Evolutionary conservation across 2,329 filamentous ascomycete species (phyloP).

Genomic region (Emydomyces testavorans): DNA sequence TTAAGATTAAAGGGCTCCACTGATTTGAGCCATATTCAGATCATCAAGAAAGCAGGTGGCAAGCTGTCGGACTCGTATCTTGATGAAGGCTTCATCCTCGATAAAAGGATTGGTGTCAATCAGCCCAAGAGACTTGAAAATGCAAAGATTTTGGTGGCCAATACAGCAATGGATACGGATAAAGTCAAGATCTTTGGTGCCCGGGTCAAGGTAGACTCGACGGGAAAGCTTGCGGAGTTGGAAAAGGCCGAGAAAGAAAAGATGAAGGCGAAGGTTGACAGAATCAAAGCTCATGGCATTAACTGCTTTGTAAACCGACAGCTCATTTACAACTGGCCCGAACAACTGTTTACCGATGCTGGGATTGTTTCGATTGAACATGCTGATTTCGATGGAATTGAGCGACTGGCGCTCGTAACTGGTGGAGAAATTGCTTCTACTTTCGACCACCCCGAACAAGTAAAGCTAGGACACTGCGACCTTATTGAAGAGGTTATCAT

Average conservation of each 20-base stretch:
- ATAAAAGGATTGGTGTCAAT: slow-evolving; percentile 98
- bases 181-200: slow-evolving; percentile 99
- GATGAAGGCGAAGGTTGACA: slow-evolving; percentile 99
- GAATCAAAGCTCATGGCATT: slow-evolving; percentile 96
- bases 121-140: slow-evolving; percentile 96
- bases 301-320: slow-evolving; percentile 99
- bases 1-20: slow-evolving; percentile 79
- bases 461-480: slow-evolving; percentile 91
- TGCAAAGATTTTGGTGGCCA: slow-evolving; percentile 94
- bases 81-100: slow-evolving; percentile 94
- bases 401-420: slow-evolving; percentile 85
- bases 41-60: slow-evolving; percentile 98
- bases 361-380: slow-evolving; percentile 98
- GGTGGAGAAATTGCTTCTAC: slow-evolving; percentile 96
- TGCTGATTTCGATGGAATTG: slow-evolving; percentile 96
- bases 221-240: slow-evolving; percentile 91
- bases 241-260: slow-evolving; percentile 98
- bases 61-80: slow-evolving; percentile 97
- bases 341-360: slow-evolving; percentile 94
- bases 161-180: slow-evolving; percentile 98
- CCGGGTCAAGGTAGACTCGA: slow-evolving; percentile 89
- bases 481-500: slow-evolving; percentile 97
- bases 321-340: slow-evolving; percentile 99
- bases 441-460: slow-evolving; percentile 94
- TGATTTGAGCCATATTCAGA: slow-evolving; percentile 94